phyloP scores from a whole-genome alignment of 306 rosid species.

The Hippophae rhamnoides region DNA sequence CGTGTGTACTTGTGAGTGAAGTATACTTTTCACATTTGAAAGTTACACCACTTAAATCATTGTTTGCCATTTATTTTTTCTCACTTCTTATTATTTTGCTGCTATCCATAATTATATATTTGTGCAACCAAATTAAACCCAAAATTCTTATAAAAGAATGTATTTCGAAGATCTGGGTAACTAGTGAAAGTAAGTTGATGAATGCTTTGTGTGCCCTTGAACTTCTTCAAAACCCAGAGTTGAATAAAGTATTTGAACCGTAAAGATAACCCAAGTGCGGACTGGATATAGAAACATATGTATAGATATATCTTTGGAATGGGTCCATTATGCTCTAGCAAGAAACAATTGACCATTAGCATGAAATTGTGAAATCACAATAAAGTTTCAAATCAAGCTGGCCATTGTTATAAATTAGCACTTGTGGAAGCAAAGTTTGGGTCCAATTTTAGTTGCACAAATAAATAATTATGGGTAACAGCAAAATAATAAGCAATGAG shows the following conservation, averaged over 20 bases:
- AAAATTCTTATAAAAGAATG: constrained; percentile 49
- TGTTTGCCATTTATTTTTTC: too few species aligned
- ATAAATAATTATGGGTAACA: too few species aligned
- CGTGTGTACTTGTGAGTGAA: too few species aligned
- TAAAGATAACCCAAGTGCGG: constrained; percentile 97
- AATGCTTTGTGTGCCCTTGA: constrained; percentile 79
- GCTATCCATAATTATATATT: too few species aligned
- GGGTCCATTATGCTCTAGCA: constrained; percentile 85
- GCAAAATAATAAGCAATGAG: too few species aligned
- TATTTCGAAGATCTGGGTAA: constrained; percentile 77
- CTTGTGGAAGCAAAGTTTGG: too few species aligned
- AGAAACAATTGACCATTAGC: constrained; percentile 7
- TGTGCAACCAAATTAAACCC: too few species aligned
- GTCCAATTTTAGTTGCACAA: too few species aligned
- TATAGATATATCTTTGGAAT: constrained; percentile 48
- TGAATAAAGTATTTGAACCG: constrained; percentile 80
- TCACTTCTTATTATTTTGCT: too few species aligned
- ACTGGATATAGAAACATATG: constrained; percentile 85
- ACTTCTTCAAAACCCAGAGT: constrained; percentile 89
- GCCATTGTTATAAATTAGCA: too few species aligned
- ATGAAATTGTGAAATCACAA: constrained; percentile 16
- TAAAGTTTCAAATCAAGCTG: constrained; percentile 11
- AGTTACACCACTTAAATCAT: too few species aligned
- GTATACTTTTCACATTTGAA: too few species aligned
- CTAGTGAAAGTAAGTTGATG: constrained; percentile 90